Base-by-base conservation (phyloP, 768 basidiomycete genomes). In the Collybia mongolica region DNA sequence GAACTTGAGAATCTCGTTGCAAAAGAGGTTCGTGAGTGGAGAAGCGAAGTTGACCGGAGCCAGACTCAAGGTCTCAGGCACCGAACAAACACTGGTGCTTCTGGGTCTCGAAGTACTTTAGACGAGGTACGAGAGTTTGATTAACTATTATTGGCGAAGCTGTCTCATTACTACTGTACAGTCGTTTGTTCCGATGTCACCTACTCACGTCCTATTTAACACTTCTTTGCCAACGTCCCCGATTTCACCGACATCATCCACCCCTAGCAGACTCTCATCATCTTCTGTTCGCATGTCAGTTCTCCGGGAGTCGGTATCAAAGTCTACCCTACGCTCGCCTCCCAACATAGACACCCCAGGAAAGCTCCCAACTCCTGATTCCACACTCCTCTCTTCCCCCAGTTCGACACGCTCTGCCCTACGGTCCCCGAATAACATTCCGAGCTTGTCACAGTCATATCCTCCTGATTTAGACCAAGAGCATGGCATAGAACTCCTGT, bases 1-100 rank as follows among this genome's bases (percentile, higher is more conserved):
- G 83, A 84, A 59, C 67, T 87, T 3, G 79, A 81, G 39, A 70
- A 72, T n/a, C 68, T 84, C 38, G 70, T 74, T 39, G 70, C 77
- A 5, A 69, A 61, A 44, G 81, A 83, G 55, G 72, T 80, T 9
- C 66, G 68, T 17, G 77, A 79, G 63, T 82, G 83, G 84, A 67
- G 80, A 49, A 72, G 64, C 11, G 67, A 75, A 46, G 69, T 72
- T 0, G 62, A 72, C 47, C 65, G 62, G 51, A 69, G 64, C 29
- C 53, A 56, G 52, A 52, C 49, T 17, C 59, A 61, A 24, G 51
- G 53, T 22, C 57, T 71, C 22, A 60, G 71, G 53, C 71, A 67
- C 48, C 60, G 75, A 41, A 66, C 57, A 37, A 65, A 63, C 37
- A 41, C 41, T 12, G 52, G 44, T 35, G 14, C 35, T 40, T 46